Base-by-base conservation (phyloP, 441 rosid genomes). In the Croton laevigatus region DNA sequence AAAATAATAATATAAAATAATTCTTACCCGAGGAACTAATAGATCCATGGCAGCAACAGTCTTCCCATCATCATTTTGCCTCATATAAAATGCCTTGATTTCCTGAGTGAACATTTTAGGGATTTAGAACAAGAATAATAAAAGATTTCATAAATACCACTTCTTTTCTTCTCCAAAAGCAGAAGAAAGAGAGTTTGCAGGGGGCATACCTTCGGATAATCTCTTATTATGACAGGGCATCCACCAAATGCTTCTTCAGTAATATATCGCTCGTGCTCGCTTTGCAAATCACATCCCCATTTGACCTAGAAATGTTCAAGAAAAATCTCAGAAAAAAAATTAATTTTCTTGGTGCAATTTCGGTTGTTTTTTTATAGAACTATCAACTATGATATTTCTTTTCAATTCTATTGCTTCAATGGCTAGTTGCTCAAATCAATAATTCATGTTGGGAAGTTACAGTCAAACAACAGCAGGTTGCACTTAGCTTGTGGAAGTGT, bases 41-140 rank as follows among this genome's bases (percentile, higher is more conserved):
- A 94, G 72, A 82, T 95, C 99, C 98, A 95, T 95, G 37, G 99
- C 99, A 32, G 99, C 99, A 60, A 95, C 99, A 36, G 98, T 95
- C 83, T 87, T 92, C 42, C 97, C 97, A 73, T 95, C 99, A 66
- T 91, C 93, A 73, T 95, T 95, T 83, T 89, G 89, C 64, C 98
- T 88, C 99, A 95, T 92, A 78, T 92, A 95, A 78, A 95, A 95
- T 53, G 99, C 99, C 77, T 95, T 95, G 73, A 95, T 95, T 69
- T 90, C 99, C 94, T 87, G 37, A 77, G 67, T 68, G 70, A 71
- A 48, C 71, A 27, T 62, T 66, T 46, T 16, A 59, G 44, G 66
- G 70, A 51, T 57, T 44, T 59, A 76, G 46, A 67, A 59, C 59
- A 57, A 46, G 40, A 58, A 22, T 32, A 12, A 4, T 17, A 54